These are phyloP conservation scores for Amanita pseudoporphyria DNA, from an alignment of 768 basidiomycete genomes.

Conservation along the genomic window DNA sequence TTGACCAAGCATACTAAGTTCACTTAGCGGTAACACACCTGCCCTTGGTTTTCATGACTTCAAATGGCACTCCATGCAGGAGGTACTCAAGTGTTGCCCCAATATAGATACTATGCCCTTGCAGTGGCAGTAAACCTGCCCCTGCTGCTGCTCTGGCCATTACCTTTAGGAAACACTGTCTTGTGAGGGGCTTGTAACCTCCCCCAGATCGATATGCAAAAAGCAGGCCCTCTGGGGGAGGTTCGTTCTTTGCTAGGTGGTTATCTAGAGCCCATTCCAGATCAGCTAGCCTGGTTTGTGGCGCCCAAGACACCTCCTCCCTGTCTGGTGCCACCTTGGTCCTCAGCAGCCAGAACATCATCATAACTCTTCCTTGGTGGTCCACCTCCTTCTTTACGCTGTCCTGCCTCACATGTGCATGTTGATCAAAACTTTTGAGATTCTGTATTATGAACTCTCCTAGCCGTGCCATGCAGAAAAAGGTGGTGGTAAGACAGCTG, in stretches of 20 bases:
- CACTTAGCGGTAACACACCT: too few relatives aligned
- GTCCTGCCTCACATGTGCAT: not conserved
- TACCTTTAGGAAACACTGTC: not conserved
- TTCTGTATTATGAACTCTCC: not conserved
- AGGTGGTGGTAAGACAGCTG: too few relatives aligned
- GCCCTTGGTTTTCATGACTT: not conserved
- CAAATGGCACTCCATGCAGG: not conserved
- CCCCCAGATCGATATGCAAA: not conserved
- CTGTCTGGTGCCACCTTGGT: not conserved
- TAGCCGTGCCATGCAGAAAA: not conserved
- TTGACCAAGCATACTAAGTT: too few relatives aligned
- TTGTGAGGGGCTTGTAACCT: too few relatives aligned
- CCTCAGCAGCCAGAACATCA: not conserved
- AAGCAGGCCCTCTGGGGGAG: too few relatives aligned
- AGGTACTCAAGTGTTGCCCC: too few relatives aligned
- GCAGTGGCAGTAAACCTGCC: not conserved
- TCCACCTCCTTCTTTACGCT: not conserved
- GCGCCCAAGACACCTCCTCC: not conserved
- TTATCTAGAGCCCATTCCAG: not conserved
- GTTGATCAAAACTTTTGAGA: not conserved
- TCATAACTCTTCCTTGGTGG: not conserved
- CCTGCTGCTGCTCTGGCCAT: not conserved
- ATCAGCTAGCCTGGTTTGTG: not conserved
- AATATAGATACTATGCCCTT: conserved; percentile 1
- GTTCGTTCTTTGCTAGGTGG: not conserved